Base-by-base conservation (phyloP, 1,284 basidiomycete genomes). In the Mycena sp. region DNA sequence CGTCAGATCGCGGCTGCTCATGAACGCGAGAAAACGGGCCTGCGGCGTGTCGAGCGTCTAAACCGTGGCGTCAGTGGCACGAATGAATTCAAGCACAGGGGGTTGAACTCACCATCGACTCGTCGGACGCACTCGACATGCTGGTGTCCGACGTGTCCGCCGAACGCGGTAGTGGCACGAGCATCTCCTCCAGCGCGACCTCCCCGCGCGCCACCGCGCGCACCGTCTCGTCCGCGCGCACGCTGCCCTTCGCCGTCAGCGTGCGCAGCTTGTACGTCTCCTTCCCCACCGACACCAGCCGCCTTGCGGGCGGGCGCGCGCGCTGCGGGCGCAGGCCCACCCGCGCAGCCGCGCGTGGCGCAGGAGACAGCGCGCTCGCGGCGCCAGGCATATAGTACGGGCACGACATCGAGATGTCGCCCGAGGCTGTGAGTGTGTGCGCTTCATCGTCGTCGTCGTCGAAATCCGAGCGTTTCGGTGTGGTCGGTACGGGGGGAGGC, bases 381-480 rank as follows among this genome's bases (percentile, higher is more conserved):
- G 69, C 67, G 6, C 74, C 72, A 2, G 77, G 78, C 0, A 78
- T 58, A 51, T 74, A 77, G 60, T 73, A 72, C 25, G 71, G 69
- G 29, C 73, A 71, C 9, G 73, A 73, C 14, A 76, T 65, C 11
- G 76, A 77, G 23, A 78, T 76, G 41, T 78, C 76, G 14, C 78
- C 78, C 37, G 68, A 76, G 6, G 65, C 76, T 28, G 62, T 70
- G 37, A 79, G 58, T 0, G 69, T 73, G 63, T 77, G 64, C 44
- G 75, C 72, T 17, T 71, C 71, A 25, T 76, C 74, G 23, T 62
- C 43, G 7, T 45, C 32, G 12, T 59, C 38, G 41, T 58, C 53
- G 29, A 32, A 41, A 46, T 58, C 45, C 52, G 55, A 38, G 40
- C 5, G 23, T 32, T 25, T 3, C 4, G 55, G 11, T 21, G 19